phyloP scores from a whole-genome alignment of 2,329 filamentous ascomycete genomes.

The Pseudonectria buxi region DNA sequence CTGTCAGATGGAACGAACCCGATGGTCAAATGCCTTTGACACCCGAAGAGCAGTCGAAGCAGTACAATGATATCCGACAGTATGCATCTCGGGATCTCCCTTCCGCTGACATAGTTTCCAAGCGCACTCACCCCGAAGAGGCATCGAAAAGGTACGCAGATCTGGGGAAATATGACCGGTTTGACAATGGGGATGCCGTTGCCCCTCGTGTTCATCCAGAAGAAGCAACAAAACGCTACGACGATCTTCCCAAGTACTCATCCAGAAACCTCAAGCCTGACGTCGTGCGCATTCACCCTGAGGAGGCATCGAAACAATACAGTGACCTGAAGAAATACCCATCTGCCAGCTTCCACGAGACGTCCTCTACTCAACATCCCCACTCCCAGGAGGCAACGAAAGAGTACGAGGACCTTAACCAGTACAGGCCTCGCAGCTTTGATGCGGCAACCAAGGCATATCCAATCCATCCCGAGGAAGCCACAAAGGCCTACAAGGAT shows the following conservation, averaged over 20 bases:
- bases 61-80: conserved; percentile 30
- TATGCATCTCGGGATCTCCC: conserved; percentile 24
- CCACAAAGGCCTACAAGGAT: conserved; percentile 33
- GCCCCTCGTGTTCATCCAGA: conserved; percentile 23
- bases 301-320: conserved; percentile 28
- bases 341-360: conserved; percentile 24
- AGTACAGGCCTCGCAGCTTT: conserved; percentile 30
- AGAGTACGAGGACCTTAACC: conserved; percentile 34
- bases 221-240: conserved; percentile 31
- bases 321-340: conserved; percentile 28
- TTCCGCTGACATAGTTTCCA: conserved; percentile 6
- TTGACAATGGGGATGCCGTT: conserved; percentile 21
- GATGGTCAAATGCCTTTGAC: conserved; percentile 25
- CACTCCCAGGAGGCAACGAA: conserved; percentile 34
- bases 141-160: conserved; percentile 26
- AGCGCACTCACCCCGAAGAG: conserved; percentile 21
- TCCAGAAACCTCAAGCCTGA: conserved; percentile 19
- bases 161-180: conserved; percentile 17
- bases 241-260: conserved; percentile 29
- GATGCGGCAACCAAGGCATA: conserved; percentile 20
- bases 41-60: conserved; percentile 33
- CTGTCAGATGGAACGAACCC: conserved; percentile 31
- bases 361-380: conserved; percentile 16
- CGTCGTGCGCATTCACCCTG: conserved; percentile 20
- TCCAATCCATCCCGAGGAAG: conserved; percentile 28